A percentile compares a stretch with the other conserved stretches of the same genome.
Conservation (phyloP, 1,139 yeast genomes). For the Scheffersomyces quercinus region DNA sequence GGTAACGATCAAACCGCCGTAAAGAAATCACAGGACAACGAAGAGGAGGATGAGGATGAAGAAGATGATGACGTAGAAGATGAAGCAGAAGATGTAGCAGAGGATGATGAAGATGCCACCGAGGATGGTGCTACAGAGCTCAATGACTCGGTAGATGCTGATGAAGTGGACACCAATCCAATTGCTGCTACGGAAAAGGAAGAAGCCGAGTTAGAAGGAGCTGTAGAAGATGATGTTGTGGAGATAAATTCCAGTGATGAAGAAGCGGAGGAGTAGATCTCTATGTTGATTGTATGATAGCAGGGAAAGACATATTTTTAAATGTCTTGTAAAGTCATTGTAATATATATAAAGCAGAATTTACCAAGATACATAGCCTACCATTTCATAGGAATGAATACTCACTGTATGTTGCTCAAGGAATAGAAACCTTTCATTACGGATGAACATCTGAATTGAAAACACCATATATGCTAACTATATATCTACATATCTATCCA, state of each 20-base stretch:
- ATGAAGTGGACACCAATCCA: conserved; percentile 18
- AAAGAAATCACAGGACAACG: conserved; percentile 17
- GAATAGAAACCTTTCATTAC: too few relatives aligned
- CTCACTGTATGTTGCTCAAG: too few relatives aligned
- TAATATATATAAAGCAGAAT: not conserved
- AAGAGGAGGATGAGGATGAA: conserved; percentile 20
- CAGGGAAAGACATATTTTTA: too few relatives aligned
- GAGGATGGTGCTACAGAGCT: conserved; percentile 18
- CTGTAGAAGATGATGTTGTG: conserved; percentile 10
- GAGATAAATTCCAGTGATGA: conserved; percentile 14
- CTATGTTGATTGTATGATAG: conserved; percentile 3
- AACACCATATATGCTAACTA: not conserved
- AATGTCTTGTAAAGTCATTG: not conserved
- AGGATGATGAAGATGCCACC: conserved; percentile 19
- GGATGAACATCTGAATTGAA: too few relatives aligned
- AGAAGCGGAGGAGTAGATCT: conserved; percentile 9
- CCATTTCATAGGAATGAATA: not conserved
- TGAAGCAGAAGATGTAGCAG: conserved; percentile 12
- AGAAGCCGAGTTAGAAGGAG: conserved; percentile 25
- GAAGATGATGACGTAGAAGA: conserved; percentile 13
- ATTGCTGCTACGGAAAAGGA: conserved; percentile 22
- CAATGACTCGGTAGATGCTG: conserved; percentile 15
- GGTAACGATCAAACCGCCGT: conserved; percentile 20
- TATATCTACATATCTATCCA: conserved; percentile 1
- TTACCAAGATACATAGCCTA: not conserved